phyloP scores from a whole-genome alignment of 805 yeast species.

The Cyberlindnera mrakii region DNA sequence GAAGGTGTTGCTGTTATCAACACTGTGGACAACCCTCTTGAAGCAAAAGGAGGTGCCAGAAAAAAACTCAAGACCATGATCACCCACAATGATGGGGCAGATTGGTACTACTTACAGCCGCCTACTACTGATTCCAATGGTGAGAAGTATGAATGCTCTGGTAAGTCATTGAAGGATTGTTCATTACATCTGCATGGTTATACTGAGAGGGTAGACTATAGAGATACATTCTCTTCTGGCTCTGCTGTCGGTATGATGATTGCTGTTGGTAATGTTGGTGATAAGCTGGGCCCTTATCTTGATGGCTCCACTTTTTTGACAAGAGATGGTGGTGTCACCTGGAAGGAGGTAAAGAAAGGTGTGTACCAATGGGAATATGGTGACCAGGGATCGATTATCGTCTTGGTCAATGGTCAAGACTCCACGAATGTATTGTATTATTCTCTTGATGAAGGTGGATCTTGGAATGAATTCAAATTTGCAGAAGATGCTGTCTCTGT shows the following conservation, averaged over 20 bases:
- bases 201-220: constrained; percentile 76
- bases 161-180: constrained; percentile 50
- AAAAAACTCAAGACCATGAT: constrained; percentile 68
- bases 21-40: constrained; percentile 50
- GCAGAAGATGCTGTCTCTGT: constrained; percentile 49
- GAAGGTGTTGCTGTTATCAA: constrained; percentile 84
- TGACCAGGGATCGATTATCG: constrained; percentile 85
- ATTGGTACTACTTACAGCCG: constrained; percentile 69
- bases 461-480: constrained; percentile 68
- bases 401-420: constrained; percentile 55
- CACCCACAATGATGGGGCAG: constrained; percentile 87
- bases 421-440: constrained; percentile 54
- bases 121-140: constrained; percentile 63
- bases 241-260: constrained; percentile 86
- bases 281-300: constrained; percentile 37
- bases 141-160: constrained; percentile 46
- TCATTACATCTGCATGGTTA: constrained; percentile 84
- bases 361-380: constrained; percentile 92
- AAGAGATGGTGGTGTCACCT: constrained; percentile 84
- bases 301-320: constrained; percentile 71
- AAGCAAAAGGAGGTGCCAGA: constrained; percentile 35
- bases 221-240: constrained; percentile 83
- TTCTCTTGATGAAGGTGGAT: constrained; percentile 73
- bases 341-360: constrained; percentile 76
- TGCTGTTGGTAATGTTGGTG: constrained; percentile 93